Percentiles rank a stretch among this genome's conserved stretches.
These are phyloP conservation scores for Nasturtium officinale DNA, from an alignment of 345 rosid species.

Conservation along the genomic window DNA sequence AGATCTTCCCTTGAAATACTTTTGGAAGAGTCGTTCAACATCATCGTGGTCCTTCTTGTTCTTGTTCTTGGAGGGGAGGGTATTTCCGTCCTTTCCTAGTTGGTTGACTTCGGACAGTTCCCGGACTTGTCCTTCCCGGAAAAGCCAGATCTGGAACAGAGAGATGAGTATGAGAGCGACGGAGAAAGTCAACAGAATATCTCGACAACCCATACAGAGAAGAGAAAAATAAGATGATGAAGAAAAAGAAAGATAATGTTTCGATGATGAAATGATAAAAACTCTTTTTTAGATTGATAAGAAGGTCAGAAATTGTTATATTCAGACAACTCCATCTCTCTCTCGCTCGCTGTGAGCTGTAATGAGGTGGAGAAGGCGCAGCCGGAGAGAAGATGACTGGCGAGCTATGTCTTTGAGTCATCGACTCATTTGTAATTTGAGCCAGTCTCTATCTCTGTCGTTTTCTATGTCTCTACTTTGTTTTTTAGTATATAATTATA, in stretches of 20 bases:
- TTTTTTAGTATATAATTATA: not conserved
- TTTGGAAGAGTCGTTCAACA: conserved; percentile 40
- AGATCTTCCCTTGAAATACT: conserved; percentile 47
- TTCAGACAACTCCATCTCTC: conserved; percentile 13
- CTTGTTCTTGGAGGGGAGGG: conserved; percentile 22
- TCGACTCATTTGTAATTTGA: conserved; percentile 32
- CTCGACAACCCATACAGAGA: conserved; percentile 37
- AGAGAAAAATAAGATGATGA: not conserved
- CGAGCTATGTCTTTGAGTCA: conserved; percentile 30
- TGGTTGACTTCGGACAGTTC: conserved; percentile 32
- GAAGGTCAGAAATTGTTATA: conserved; percentile 32
- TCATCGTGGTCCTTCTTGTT: conserved; percentile 22
- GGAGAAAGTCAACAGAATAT: conserved; percentile 33
- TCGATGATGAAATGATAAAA: conserved; percentile 2
- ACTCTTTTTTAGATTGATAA: conserved; percentile 15
- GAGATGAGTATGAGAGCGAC: conserved; percentile 35
- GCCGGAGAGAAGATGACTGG: conserved; percentile 29
- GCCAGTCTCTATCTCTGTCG: conserved; percentile 29
- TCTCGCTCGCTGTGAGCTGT: conserved; percentile 6
- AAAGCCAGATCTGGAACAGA: conserved; percentile 40
- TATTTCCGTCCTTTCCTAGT: conserved; percentile 2
- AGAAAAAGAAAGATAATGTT: conserved; percentile 6
- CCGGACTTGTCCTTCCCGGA: conserved; percentile 28
- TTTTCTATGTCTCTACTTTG: conserved; percentile 33
- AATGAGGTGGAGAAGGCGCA: conserved; percentile 29